Base-by-base conservation (phyloP, 495 filamentous ascomycete species). In the Xylaria sp. region DNA sequence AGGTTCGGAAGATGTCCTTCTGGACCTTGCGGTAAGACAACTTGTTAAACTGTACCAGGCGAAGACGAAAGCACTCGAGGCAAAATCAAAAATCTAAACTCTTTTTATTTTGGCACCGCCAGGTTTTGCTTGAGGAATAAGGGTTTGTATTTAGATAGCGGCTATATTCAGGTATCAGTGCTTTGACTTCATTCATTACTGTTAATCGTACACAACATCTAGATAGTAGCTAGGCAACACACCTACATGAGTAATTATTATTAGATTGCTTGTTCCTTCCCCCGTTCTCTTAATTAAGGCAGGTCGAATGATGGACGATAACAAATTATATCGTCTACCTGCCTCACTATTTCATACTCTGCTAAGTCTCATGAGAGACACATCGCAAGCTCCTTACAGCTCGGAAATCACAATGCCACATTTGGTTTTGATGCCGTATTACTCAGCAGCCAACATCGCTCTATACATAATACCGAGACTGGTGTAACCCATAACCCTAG, bases 1-100 rank as follows among this genome's bases (percentile, higher is more conserved):
- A 61, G 92, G 92, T 0, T 89, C 86, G 19, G 92, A 94, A 77
- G 92, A 94, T 79, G 91, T 94, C 3, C 80, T 93, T 77, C 82
- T 93, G 0, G 92, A 93, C 80, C 78, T 93, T 44, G 88, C 87
- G 14, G 84, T 94, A 31, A 80, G 91, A 40, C 91, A 93, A 76
- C 79, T 93, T 58, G 88, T 93, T 61, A 93, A 93, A 83, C 87
- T 90, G 29, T 93, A 90, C 76, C 82, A 88, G 73, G 81, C 80
- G 21, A 86, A 92, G 78, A 89, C 87, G 46, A 89, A 89, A 77
- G 82, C 83, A 69, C 77, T 93, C 68, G 84, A 90, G 74, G 71
- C 74, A 12, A 73, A 75, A 53, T 67, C 74, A 6, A 79, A 73
- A 63, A 44, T 71, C 0, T 71, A 63, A 5, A 31, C 52, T 24